phyloP scores from a whole-genome alignment of 75 land plant species.

The Chamaecyparis obtusa region DNA sequence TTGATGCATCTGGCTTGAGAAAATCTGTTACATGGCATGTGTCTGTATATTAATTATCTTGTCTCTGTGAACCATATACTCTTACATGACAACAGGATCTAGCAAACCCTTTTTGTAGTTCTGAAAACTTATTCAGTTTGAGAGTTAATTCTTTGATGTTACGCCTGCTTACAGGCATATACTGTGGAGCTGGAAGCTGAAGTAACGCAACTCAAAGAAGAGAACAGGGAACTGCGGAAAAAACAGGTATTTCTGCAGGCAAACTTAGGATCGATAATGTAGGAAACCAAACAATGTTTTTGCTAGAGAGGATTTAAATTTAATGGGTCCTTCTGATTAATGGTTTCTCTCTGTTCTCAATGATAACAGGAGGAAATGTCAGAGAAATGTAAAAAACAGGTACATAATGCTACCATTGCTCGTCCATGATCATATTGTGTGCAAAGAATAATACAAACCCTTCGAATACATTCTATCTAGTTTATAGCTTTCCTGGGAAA shows the following conservation, averaged over 20 bases:
- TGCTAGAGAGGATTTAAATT: neutral
- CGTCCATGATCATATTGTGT: neutral
- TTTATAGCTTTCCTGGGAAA: neutral
- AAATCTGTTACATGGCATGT: neutral
- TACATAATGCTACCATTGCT: slow-evolving; percentile 14
- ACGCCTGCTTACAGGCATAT: slow-evolving; percentile 52
- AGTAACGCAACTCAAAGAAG: slow-evolving; percentile 76
- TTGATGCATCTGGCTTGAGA: neutral
- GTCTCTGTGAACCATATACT: neutral
- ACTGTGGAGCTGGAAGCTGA: slow-evolving; percentile 84
- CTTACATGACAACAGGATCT: neutral
- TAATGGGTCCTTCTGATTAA: neutral
- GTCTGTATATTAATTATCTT: neutral
- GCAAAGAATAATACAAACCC: neutral
- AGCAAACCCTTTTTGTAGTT: neutral
- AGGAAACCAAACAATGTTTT: neutral
- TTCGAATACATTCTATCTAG: neutral
- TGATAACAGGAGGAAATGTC: slow-evolving; percentile 45
- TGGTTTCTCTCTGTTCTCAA: slow-evolving; percentile 11
- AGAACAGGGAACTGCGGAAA: slow-evolving; percentile 51
- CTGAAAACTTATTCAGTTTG: neutral
- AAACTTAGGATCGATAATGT: neutral
- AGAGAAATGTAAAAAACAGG: slow-evolving; percentile 59
- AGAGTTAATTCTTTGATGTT: neutral
- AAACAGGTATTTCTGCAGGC: slow-evolving; percentile 29